Base-by-base conservation (phyloP, 306 rosid species). In the Vigna unguiculata region DNA sequence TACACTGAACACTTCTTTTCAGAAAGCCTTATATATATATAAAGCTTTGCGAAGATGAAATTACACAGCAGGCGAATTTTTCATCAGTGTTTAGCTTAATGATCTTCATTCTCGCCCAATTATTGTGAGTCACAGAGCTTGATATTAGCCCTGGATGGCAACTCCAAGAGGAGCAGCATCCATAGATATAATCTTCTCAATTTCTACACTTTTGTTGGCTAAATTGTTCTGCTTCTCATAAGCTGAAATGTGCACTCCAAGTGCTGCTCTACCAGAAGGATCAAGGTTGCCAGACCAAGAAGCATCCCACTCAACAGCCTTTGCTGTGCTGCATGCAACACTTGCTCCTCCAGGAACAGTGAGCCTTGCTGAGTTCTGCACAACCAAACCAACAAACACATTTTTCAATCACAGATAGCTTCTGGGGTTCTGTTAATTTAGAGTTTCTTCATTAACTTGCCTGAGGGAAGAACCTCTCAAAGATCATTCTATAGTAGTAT, bases 381-480 rank as follows among this genome's bases (percentile, higher is more conserved):
- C 41, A 53, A 61, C 48, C 77, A 80, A 63, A 55, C 10, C 28
- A 19, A 7, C 34, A 40, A 71, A 51, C 19, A 64, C 20, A 53
- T 5, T 22, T 53, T 59, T 16, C 25, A 75, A 24, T 67, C 48
- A 78, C 46, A 71, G 8, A 10, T 55, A 52, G 13, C 24, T 19
- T 52, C 1, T 24, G 63, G 4, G 9, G 0, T 24, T 2, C 30
- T 28, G 30, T 28, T 28, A 28, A 72, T 17, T 20, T 24, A 75
- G 41, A 43, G 30, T 62, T 49, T 47, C 28, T 77, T 36, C 21
- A 19, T 76, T 32, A 70, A 58, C 43, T 84, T 84, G 85, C 99
- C 93, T 96, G 93, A 8, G 99, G 96, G 90, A 92, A 96, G 77
- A 88, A 96, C 84, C 98, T 86, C 83, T 96, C 99, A 19, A 96